These are phyloP conservation scores for Penicillium verhagenii DNA, from an alignment of 495 filamentous ascomycete species.

Conservation along the genomic window DNA sequence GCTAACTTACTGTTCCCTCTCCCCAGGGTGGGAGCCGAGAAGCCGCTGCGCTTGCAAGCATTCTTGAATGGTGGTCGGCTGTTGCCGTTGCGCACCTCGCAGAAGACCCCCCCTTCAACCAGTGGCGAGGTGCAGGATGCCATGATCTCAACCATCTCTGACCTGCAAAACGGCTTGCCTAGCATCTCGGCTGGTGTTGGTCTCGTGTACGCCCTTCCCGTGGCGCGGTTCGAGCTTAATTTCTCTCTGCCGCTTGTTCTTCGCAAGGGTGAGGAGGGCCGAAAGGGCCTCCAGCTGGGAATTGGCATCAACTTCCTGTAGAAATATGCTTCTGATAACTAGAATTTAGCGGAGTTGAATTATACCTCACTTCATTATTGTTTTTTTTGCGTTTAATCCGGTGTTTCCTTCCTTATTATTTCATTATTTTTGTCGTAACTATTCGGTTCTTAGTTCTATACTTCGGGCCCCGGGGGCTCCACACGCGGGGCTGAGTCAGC, in stretches of 20 bases:
- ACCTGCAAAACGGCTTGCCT: slow-evolving; percentile 72
- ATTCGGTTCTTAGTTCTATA: background rate
- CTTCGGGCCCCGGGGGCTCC: background rate
- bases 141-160: slow-evolving; percentile 53
- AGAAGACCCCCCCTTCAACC: slow-evolving; percentile 51
- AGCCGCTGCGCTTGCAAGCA: slow-evolving; percentile 81
- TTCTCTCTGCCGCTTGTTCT: slow-evolving; percentile 84
- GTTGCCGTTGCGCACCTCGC: slow-evolving; percentile 65
- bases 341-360: slow-evolving; percentile 20
- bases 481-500: slow-evolving; percentile 13
- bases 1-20: slow-evolving; percentile 82
- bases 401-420: background rate
- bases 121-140: slow-evolving; percentile 53
- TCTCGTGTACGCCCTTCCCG: slow-evolving; percentile 88
- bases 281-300: slow-evolving; percentile 90
- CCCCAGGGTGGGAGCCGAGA: slow-evolving; percentile 72
- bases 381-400: too few species aligned
- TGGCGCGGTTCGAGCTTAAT: slow-evolving; percentile 92
- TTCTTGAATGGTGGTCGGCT: slow-evolving; percentile 90
- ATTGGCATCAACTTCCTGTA: slow-evolving; percentile 94
- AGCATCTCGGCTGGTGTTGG: slow-evolving; percentile 86
- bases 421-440: background rate
- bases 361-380: slow-evolving; percentile 16
- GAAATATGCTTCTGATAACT: slow-evolving; percentile 19
- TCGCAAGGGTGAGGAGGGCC: slow-evolving; percentile 75